phyloP scores from a whole-genome alignment of 2,329 filamentous ascomycete genomes.

The Phaeosphaeria sp. region DNA sequence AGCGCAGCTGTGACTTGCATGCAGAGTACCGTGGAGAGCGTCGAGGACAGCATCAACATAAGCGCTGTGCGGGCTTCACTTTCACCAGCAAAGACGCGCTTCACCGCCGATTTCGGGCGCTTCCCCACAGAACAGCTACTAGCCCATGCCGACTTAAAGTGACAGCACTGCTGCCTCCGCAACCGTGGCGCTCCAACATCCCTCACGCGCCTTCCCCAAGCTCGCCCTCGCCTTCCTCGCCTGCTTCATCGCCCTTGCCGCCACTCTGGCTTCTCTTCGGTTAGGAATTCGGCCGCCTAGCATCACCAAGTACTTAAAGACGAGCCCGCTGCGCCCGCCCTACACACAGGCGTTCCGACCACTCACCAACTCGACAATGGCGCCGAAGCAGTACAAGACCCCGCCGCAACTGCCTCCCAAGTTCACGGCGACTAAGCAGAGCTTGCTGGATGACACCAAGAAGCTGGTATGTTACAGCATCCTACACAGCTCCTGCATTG shows the following conservation, averaged over 20 bases:
- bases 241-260: constrained; percentile 62
- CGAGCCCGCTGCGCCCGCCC: constrained; percentile 37
- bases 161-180: constrained; percentile 6
- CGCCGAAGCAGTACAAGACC: constrained; percentile 70
- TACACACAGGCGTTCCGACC: constrained; percentile 39
- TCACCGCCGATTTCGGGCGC: constrained; percentile 9
- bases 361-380: constrained; percentile 65
- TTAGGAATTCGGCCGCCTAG: constrained; percentile 65
- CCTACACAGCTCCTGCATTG: neutral
- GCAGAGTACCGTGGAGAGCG: neutral
- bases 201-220: constrained; percentile 37
- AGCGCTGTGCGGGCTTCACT: constrained; percentile 1
- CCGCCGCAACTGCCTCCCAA: constrained; percentile 80
- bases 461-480: constrained; percentile 52
- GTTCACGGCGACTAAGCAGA: constrained; percentile 76
- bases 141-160: constrained; percentile 16
- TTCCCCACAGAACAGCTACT: neutral
- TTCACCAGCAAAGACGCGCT: constrained; percentile 7
- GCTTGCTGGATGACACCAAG: constrained; percentile 72
- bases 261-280: constrained; percentile 73
- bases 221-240: constrained; percentile 58
- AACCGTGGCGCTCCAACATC: constrained; percentile 47
- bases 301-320: constrained; percentile 64
- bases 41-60: neutral
- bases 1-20: neutral